A percentile compares a stretch with the other conserved stretches of the same genome.
Conservation (phyloP, 1,284 basidiomycete genomes). For the Apiotrichum mycotoxinovorans region DNA sequence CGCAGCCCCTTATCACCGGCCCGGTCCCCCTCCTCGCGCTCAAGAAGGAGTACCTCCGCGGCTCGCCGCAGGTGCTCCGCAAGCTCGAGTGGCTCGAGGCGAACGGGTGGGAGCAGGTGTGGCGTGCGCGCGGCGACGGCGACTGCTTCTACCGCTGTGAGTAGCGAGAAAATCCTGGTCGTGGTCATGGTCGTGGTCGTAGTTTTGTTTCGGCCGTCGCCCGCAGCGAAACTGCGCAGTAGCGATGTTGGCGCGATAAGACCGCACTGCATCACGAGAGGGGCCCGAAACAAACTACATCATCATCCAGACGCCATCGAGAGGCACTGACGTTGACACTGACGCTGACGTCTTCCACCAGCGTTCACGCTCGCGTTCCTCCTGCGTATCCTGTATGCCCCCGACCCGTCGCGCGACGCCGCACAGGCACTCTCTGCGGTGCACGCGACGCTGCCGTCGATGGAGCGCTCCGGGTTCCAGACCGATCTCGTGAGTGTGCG, state of each 20-base stretch:
- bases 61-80: constrained; percentile 57
- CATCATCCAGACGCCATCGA: neutral
- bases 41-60: constrained; percentile 61
- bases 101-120: constrained; percentile 60
- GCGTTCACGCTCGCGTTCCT: constrained; percentile 68
- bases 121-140: constrained; percentile 67
- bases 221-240: neutral
- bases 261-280: neutral
- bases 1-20: constrained; percentile 47
- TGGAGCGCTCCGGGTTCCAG: constrained; percentile 65
- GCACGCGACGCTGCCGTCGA: constrained; percentile 55
- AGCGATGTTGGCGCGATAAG: neutral
- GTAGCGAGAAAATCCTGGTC: too few species aligned
- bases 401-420: constrained; percentile 54
- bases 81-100: constrained; percentile 63
- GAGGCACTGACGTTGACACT: neutral
- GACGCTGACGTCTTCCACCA: constrained; percentile 32
- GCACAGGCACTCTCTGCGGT: constrained; percentile 58
- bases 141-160: constrained; percentile 76
- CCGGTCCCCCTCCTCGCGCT: constrained; percentile 46
- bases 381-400: constrained; percentile 56
- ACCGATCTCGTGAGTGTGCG: constrained; percentile 55
- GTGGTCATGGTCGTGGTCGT: neutral
- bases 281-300: too few species aligned
- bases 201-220: neutral